Base-by-base conservation (phyloP, 1,284 basidiomycete genomes). In the Mycena sp. region DNA sequence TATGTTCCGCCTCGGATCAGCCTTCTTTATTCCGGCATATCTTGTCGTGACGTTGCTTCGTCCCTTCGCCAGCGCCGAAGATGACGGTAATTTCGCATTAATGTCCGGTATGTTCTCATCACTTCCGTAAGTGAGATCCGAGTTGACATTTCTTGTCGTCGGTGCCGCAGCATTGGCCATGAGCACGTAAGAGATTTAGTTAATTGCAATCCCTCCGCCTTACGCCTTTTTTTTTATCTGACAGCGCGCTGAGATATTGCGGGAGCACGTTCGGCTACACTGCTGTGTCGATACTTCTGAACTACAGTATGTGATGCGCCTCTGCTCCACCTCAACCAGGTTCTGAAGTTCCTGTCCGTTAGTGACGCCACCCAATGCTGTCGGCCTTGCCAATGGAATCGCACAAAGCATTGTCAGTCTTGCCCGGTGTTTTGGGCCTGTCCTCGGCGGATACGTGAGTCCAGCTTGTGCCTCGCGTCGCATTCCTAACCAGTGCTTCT, bases 361-460 rank as follows among this genome's bases (percentile, higher is more conserved):
- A 93, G 92, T 93, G 90, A 92, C 92, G 0, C 92, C 92, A 10
- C 92, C 92, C 6, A 83, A 82, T 58, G 84, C 90, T 17, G 85
- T 94, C 26, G 90, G 91, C 17, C 86, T 88, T 64, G 90, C 92
- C 3, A 94, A 94, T 70, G 92, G 92, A 19, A 86, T 91, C 40
- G 92, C 91, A 0, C 92, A 94, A 74, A 93, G 91, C 72, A 92
- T 93, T 40, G 92, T 92, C 67, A 92, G 91, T 72, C 84, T 94
- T 30, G 91, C 91, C 19, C 85, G 92, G 38, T 93, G 91, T 74
- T 70, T 90, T 32, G 92, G 92, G 17, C 92, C 92, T 37, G 85
- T 93, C 40, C 80, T 93, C n/a, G 91, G 91, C 49, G 91, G 91
- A 45, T 89, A 64, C 45, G 90, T 91, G 69, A 73, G 89, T 82